Evolutionary conservation across 2,329 filamentous ascomycete species (phyloP).

Genomic region (Trichoderma sp.): DNA sequence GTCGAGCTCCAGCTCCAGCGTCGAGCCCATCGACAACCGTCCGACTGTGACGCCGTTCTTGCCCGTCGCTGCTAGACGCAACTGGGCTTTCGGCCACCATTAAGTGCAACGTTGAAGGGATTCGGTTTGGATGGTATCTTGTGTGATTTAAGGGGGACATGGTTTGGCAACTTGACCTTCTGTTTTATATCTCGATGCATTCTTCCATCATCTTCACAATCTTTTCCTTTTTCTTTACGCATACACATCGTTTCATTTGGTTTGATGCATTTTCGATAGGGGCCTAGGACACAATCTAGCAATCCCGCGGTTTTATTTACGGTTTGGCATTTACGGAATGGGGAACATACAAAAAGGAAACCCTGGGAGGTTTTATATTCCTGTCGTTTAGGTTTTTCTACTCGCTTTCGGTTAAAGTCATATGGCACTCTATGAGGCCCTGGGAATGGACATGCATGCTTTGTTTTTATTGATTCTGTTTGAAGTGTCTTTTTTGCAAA

Average conservation of each 20-base stretch:
- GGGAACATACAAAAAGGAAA: background rate
- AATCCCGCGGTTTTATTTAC: background rate
- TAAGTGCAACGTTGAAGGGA: background rate
- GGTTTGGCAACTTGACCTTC: background rate
- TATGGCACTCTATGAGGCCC: constrained; percentile 5
- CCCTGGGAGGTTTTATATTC: background rate
- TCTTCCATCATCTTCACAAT: background rate
- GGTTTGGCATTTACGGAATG: constrained; percentile 2
- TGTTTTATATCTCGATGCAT: background rate
- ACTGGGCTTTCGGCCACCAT: constrained; percentile 18
- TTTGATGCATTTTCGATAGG: constrained; percentile 13
- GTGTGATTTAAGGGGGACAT: background rate
- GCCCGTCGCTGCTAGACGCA: background rate
- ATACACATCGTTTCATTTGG: background rate
- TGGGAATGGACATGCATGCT: background rate
- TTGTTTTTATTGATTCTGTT: background rate
- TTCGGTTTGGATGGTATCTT: background rate
- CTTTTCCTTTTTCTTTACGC: background rate
- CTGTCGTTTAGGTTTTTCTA: constrained; percentile 2
- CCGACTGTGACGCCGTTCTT: constrained; percentile 16
- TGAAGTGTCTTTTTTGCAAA: background rate
- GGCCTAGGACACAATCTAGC: background rate
- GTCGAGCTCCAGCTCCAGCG: background rate
- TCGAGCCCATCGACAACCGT: background rate
- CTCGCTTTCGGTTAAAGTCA: background rate